Conservation (phyloP, 1,284 basidiomycete genomes). For the Cystobasidiaceae sp. region DNA sequence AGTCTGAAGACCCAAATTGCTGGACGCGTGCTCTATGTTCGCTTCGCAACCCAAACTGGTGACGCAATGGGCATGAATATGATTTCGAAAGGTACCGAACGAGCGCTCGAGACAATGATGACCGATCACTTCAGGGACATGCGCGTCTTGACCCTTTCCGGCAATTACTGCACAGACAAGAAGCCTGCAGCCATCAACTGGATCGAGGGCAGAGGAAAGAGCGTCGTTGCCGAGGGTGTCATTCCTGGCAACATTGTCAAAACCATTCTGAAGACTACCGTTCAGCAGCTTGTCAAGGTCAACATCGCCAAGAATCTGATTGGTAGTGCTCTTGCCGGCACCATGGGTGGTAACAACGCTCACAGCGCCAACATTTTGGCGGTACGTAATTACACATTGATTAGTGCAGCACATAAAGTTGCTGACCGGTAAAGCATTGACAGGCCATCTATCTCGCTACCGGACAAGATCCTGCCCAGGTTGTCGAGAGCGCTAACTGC, state of each 20-base stretch:
- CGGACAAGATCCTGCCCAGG: constrained; percentile 98
- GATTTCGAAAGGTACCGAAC: constrained; percentile 75
- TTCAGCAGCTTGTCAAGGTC: constrained; percentile 81
- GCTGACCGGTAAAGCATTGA: constrained; percentile 3
- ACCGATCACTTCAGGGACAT: constrained; percentile 81
- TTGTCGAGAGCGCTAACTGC: constrained; percentile 96
- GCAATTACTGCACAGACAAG: constrained; percentile 99
- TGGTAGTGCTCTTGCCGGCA: constrained; percentile 96
- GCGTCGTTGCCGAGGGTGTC: constrained; percentile 91
- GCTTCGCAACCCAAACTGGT: constrained; percentile 91
- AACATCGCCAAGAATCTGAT: constrained; percentile 98
- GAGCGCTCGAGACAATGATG: constrained; percentile 73
- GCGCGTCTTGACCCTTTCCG: constrained; percentile 86
- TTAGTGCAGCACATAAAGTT: background rate
- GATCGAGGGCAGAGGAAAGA: constrained; percentile 98
- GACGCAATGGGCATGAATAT: constrained; percentile 99
- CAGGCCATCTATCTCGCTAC: constrained; percentile 86
- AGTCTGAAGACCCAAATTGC: constrained; percentile 79
- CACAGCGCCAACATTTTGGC: constrained; percentile 98
- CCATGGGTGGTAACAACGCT: constrained; percentile 95
- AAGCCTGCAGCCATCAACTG: constrained; percentile 99
- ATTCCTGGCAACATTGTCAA: constrained; percentile 83
- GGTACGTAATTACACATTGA: constrained; percentile 41
- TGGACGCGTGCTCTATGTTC: constrained; percentile 86
- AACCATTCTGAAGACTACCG: constrained; percentile 91